These are phyloP conservation scores for Zymoseptoria pseudotritici DNA, from an alignment of 2,329 filamentous ascomycete genomes.

Conservation along the genomic window DNA sequence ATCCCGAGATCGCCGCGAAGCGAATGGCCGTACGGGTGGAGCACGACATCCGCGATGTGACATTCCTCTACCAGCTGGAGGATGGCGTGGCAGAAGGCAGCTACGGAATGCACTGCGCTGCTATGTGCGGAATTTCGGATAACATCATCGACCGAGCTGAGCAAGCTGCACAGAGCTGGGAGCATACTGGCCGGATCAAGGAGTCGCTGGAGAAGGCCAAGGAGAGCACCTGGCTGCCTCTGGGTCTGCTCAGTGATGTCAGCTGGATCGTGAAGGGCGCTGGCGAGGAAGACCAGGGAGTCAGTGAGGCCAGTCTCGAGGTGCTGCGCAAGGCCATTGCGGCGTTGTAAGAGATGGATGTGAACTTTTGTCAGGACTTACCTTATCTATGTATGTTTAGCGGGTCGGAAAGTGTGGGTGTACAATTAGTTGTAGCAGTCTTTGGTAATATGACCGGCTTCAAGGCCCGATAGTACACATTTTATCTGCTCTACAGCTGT, in stretches of 20 bases:
- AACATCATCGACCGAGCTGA: constrained; percentile 82
- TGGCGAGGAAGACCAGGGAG: constrained; percentile 25
- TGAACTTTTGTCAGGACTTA: neutral
- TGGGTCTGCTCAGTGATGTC: constrained; percentile 83
- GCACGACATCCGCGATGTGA: constrained; percentile 74
- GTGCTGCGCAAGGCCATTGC: constrained; percentile 52
- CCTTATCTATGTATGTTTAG: neutral
- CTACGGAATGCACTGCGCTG: constrained; percentile 98
- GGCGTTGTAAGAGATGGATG: constrained; percentile 34
- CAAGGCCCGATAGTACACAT: neutral
- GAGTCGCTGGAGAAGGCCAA: constrained; percentile 73
- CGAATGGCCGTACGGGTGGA: constrained; percentile 96
- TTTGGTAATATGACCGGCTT: neutral
- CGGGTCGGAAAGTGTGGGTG: neutral
- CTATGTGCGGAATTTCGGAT: constrained; percentile 89
- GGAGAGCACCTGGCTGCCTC: constrained; percentile 67
- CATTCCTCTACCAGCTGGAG: constrained; percentile 91
- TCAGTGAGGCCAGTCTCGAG: constrained; percentile 47
- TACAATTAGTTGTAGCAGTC: neutral
- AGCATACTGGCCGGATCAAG: constrained; percentile 85
- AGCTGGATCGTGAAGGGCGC: constrained; percentile 63
- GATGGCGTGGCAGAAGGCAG: constrained; percentile 90
- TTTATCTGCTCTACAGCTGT: neutral
- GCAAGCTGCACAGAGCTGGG: constrained; percentile 82
- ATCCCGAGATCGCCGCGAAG: constrained; percentile 78